Conservation (phyloP, 2,329 filamentous ascomycete species). For the Plectosphaerella cucumerina region DNA sequence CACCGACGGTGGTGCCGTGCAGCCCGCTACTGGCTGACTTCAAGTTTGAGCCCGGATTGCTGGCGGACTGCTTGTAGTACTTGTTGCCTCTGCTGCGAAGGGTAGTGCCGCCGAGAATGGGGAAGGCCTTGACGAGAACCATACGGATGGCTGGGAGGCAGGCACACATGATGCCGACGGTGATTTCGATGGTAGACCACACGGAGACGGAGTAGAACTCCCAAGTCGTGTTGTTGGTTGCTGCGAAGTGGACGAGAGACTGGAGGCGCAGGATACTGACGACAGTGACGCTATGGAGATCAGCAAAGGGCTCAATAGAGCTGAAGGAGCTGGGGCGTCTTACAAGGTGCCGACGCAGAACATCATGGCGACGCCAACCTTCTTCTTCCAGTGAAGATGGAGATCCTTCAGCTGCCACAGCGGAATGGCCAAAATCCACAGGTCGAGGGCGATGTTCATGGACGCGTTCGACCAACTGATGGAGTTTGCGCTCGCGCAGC, state of each 20-base stretch:
- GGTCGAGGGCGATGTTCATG: conserved; percentile 42
- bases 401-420: conserved; percentile 32
- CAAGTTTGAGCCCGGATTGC: conserved; percentile 5
- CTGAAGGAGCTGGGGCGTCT: conserved; percentile 10
- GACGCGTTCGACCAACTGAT: conserved; percentile 42
- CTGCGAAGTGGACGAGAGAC: conserved; percentile 18
- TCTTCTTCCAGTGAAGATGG: conserved; percentile 37
- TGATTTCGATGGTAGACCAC: conserved; percentile 31
- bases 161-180: conserved; percentile 29
- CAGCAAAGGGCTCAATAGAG: not conserved
- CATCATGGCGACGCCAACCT: conserved; percentile 37
- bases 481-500: conserved; percentile 39
- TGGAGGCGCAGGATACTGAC: conserved; percentile 22
- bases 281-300: conserved; percentile 16
- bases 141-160: conserved; percentile 26
- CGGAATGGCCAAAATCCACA: conserved; percentile 43
- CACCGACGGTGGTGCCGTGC: not conserved
- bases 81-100: conserved; percentile 9
- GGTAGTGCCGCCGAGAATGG: conserved; percentile 13
- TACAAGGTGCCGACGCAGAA: conserved; percentile 37
- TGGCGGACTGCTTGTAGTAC: conserved; percentile 11
- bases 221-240: conserved; percentile 16
- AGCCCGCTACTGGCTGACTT: not conserved
- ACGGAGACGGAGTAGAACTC: conserved; percentile 18
- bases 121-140: conserved; percentile 25